Conservation (phyloP, 2,329 filamentous ascomycete species). For the Colletotrichum graminicola region DNA sequence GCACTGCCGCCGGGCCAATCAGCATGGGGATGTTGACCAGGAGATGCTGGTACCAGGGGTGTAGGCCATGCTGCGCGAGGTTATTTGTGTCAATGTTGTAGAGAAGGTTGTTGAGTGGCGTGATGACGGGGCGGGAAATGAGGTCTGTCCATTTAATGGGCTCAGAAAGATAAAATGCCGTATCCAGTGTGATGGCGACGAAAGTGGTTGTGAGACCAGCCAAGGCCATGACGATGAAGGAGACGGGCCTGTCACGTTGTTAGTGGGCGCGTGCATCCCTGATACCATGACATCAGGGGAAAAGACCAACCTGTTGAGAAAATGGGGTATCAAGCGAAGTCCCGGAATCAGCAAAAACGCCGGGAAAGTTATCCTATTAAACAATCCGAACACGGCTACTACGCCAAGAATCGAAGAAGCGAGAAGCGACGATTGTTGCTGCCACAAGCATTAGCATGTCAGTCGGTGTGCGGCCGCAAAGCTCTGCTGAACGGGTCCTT, state of each 20-base stretch:
- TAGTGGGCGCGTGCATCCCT: constrained; percentile 1
- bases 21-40: constrained; percentile 78
- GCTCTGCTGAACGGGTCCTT: constrained; percentile 49
- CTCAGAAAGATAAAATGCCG: constrained; percentile 79
- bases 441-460: constrained; percentile 38
- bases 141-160: constrained; percentile 75
- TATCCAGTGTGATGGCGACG: constrained; percentile 85
- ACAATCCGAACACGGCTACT: constrained; percentile 86
- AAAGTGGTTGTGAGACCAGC: constrained; percentile 76
- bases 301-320: constrained; percentile 77
- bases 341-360: constrained; percentile 90
- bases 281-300: not conserved
- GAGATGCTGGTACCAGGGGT: constrained; percentile 83
- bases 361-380: constrained; percentile 97
- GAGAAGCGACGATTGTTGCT: constrained; percentile 81
- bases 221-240: constrained; percentile 72
- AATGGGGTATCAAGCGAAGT: constrained; percentile 86
- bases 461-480: not conserved
- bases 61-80: constrained; percentile 79
- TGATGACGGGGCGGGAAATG: constrained; percentile 75
- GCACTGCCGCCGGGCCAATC: constrained; percentile 75
- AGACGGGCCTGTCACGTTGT: constrained; percentile 62
- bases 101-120: constrained; percentile 80
- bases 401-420: constrained; percentile 84
- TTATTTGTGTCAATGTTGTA: constrained; percentile 81